These are phyloP conservation scores for Colletotrichum karsti DNA, from an alignment of 2,329 filamentous ascomycete genomes.

Conservation along the genomic window DNA sequence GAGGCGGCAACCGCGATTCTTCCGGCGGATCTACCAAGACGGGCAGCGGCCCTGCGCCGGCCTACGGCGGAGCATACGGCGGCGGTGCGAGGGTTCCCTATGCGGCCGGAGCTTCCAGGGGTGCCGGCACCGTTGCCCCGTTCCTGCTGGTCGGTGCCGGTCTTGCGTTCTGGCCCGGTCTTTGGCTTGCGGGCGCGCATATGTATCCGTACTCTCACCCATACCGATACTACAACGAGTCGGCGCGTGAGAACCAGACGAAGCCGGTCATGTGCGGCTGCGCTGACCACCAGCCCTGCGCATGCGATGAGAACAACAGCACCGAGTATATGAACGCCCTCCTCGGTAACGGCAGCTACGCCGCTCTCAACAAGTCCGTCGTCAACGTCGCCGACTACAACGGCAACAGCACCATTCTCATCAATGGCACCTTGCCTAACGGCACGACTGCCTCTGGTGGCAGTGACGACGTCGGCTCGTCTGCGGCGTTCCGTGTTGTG, in stretches of 20 bases:
- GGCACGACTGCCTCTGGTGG: conserved; percentile 61
- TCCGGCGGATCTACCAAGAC: conserved; percentile 60
- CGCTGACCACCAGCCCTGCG: conserved; percentile 57
- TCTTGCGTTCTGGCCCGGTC: conserved; percentile 68
- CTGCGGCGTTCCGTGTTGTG: conserved; percentile 41
- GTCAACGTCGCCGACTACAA: conserved; percentile 62
- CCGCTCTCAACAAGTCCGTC: conserved; percentile 65
- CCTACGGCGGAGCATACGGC: conserved; percentile 72
- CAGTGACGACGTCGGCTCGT: conserved; percentile 44
- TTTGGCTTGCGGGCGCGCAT: conserved; percentile 60
- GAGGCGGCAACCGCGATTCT: conserved; percentile 35
- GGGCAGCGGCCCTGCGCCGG: conserved; percentile 65
- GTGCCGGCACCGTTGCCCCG: conserved; percentile 46
- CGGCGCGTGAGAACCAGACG: conserved; percentile 60
- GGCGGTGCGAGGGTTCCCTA: conserved; percentile 73
- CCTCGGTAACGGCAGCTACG: conserved; percentile 66
- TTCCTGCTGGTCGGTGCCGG: conserved; percentile 58
- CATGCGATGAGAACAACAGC: conserved; percentile 54
- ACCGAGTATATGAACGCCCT: conserved; percentile 66
- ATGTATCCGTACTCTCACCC: conserved; percentile 68
- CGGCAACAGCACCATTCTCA: conserved; percentile 69
- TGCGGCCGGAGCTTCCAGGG: conserved; percentile 50
- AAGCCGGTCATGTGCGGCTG: conserved; percentile 71
- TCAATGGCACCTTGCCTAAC: conserved; percentile 81
- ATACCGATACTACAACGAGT: conserved; percentile 61